Conservation (phyloP, 1,139 yeast genomes). For the Yamadazyma oceani region DNA sequence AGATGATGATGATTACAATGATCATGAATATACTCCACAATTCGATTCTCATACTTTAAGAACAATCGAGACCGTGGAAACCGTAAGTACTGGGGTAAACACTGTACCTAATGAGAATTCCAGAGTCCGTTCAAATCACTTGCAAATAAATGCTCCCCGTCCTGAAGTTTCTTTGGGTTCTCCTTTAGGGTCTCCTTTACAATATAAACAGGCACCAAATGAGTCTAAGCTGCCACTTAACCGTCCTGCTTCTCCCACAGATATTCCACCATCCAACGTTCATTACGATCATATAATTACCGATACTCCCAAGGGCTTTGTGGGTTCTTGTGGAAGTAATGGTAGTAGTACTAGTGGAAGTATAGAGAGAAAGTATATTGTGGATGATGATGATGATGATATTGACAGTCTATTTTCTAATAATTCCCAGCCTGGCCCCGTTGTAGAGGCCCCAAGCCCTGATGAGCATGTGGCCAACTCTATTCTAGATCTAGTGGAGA, state of each 20-base stretch:
- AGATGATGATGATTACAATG: background rate
- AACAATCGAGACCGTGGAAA: background rate
- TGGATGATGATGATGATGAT: constrained; percentile 13
- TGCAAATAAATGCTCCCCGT: too few species aligned
- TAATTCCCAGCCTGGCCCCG: too few species aligned
- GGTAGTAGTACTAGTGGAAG: constrained; percentile 2
- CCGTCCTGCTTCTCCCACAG: background rate
- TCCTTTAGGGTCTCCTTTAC: too few species aligned
- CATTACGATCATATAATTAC: background rate
- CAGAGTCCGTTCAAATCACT: background rate
- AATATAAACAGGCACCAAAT: too few species aligned
- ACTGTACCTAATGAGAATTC: background rate
- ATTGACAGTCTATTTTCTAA: constrained; percentile 24
- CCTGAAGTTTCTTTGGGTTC: too few species aligned
- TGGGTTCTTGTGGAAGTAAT: constrained; percentile 1
- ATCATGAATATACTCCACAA: background rate
- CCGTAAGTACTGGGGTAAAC: background rate
- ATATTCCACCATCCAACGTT: background rate
- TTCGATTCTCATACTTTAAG: background rate
- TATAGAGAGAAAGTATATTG: constrained; percentile 8
- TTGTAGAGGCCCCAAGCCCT: too few species aligned
- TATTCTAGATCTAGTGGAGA: constrained; percentile 15
- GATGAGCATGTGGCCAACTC: constrained; percentile 14
- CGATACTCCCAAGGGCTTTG: background rate
- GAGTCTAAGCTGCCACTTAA: background rate